phyloP scores from a whole-genome alignment of 208 protist genomes.

The Crithidia fasciculata region DNA sequence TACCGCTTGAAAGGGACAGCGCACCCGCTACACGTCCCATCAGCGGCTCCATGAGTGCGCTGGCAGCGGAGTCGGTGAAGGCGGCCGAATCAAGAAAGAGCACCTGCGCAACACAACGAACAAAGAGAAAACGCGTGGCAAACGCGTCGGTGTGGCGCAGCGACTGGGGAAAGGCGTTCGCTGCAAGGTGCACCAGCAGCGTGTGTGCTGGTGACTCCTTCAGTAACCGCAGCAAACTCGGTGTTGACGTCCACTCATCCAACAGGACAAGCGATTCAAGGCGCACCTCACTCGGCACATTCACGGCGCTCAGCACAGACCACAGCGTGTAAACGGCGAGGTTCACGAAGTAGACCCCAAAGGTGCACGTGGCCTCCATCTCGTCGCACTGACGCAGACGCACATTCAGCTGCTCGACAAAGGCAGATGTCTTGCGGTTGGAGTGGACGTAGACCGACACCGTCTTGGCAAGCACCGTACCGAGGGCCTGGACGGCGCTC shows the following conservation, averaged over 20 bases:
- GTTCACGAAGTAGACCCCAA: conserved; percentile 38
- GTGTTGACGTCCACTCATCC: conserved; percentile 33
- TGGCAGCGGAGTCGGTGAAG: conserved; percentile 24
- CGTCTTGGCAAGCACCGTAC: conserved; percentile 28
- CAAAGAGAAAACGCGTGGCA: conserved; percentile 38
- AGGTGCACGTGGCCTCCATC: conserved; percentile 26
- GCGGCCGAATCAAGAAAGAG: conserved; percentile 29
- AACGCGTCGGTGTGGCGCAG: conserved; percentile 24
- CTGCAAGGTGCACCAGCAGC: conserved; percentile 20
- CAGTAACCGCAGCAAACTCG: conserved; percentile 38
- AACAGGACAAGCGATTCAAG: conserved; percentile 34
- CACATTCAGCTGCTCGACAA: conserved; percentile 32
- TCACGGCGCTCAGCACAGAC: conserved; percentile 23
- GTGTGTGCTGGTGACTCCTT: conserved; percentile 31
- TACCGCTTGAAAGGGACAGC: background rate
- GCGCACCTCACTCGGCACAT: conserved; percentile 21
- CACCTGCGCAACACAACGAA: conserved; percentile 41
- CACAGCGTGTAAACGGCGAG: conserved; percentile 35
- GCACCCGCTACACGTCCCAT: conserved; percentile 16
- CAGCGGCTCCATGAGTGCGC: conserved; percentile 27
- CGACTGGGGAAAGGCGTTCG: conserved; percentile 15
- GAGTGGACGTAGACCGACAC: conserved; percentile 32
- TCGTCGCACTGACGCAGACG: conserved; percentile 35
- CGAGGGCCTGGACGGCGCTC: conserved; percentile 17
- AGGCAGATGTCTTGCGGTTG: conserved; percentile 37